Evolutionary conservation across 169 alveolate genomes (phyloP).

Genomic region (Miamiensis avidus): DNA sequence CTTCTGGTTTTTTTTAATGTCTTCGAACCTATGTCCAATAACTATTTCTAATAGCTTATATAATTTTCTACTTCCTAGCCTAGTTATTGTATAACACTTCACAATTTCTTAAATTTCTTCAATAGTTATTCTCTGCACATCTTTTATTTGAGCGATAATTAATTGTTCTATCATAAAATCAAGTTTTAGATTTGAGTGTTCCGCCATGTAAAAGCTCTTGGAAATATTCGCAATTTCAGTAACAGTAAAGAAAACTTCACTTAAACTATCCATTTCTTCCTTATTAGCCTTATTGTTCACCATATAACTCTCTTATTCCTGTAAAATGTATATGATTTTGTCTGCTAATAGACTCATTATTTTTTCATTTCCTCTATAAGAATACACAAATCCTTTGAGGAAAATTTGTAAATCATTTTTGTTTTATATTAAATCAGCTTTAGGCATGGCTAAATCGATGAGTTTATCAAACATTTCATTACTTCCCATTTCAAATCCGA

Average conservation of each 20-base stretch:
- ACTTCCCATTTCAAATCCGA: constrained; percentile 9
- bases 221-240: constrained; percentile 2
- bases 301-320: neutral
- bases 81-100: constrained; percentile 9
- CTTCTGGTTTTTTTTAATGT: constrained; percentile 3
- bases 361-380: constrained; percentile 6
- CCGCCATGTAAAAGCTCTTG: constrained; percentile 2
- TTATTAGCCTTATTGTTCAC: neutral
- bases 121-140: constrained; percentile 3
- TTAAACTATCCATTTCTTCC: neutral
- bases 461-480: constrained; percentile 1
- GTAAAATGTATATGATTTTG: neutral
- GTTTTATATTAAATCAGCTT: neutral
- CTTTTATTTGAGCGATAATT: constrained; percentile 3
- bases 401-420: constrained; percentile 5
- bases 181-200: neutral
- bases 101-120: constrained; percentile 20
- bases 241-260: neutral
- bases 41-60: constrained; percentile 22
- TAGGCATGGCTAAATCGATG: neutral
- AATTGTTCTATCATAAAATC: neutral
- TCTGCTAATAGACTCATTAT: neutral
- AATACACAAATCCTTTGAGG: constrained; percentile 14
- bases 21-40: constrained; percentile 19
- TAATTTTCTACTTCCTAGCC: constrained; percentile 8